Base-by-base conservation (phyloP, 176 grass and related monocot species). In the Stipa capillata region DNA sequence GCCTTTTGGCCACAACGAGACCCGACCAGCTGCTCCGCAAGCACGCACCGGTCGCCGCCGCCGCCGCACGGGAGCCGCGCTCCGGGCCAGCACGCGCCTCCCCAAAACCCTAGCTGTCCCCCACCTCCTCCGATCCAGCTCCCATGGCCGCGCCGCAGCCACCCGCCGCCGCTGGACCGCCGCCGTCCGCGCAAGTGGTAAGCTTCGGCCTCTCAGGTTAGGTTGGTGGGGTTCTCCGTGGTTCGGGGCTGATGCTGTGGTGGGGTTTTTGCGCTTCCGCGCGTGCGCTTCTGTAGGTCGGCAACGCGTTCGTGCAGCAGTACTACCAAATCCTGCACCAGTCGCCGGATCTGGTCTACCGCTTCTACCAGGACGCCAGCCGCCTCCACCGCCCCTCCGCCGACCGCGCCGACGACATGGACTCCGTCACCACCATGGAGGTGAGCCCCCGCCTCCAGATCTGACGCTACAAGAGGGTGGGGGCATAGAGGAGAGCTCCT, bases 291-390 rank as follows among this genome's bases (percentile, higher is more conserved):
- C 36, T 88, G 35, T 67, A 97, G 94, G 89, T 97, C 12, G 94
- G 91, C 21, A 91, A 93, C 85, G 91, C 91, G 34, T 97, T 97
- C 69, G 94, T 93, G 49, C 86, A 97, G 42, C 94, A 97, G 74
- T 97, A 97, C 77, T 97, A 93, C 74, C 91, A 69, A 56, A 77
- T 97, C 45, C 94, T 97, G 59, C 94, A 97, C 84, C 87, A 90
- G 69, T 91, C 94, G 50, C 91, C 91, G 50, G 88, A 93, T 75
- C 79, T 93, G 88, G 88, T 93, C 36, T 77, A 84, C 88, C 84
- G 86, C 72, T 97, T 97, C 81, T 97, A 97, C 86, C 94, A 97
- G 78, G 94, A 97, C 16, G 85, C 77, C 17, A 97, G 94, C 78
- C 90, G 90, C 73, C 69, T 97, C 8, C 88, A 86, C 42, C 88